Conservation (phyloP, 177 flowering plant species). For the Vitis hybrid region DNA sequence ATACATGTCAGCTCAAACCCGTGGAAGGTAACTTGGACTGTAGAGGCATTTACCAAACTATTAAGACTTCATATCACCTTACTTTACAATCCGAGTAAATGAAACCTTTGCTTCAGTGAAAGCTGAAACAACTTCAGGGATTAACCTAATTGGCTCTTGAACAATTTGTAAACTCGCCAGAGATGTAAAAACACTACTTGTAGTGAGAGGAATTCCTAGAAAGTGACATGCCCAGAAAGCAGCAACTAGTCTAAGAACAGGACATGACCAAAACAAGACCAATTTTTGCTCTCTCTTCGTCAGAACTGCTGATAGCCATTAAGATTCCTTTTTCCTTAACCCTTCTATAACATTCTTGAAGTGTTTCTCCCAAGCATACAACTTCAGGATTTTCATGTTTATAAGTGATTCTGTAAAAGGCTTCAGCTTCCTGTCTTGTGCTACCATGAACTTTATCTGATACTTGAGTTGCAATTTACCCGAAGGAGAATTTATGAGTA, state of each 20-base stretch:
- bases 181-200: slow-evolving; percentile 55
- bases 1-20: slow-evolving; percentile 23
- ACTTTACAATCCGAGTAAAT: slow-evolving; percentile 41
- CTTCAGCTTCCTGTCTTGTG: slow-evolving; percentile 54
- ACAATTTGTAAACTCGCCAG: slow-evolving; percentile 52
- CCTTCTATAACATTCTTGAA: slow-evolving; percentile 12
- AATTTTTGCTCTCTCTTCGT: no score
- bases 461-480: slow-evolving; percentile 51
- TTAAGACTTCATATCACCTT: slow-evolving; percentile 1
- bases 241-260: no score
- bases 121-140: slow-evolving; percentile 49
- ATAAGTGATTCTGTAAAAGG: slow-evolving; percentile 46
- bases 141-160: slow-evolving; percentile 52
- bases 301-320: no score
- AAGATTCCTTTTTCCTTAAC: no score
- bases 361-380: slow-evolving; percentile 70
- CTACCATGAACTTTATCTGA: slow-evolving; percentile 45
- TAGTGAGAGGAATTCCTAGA: no score
- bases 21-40: neutral
- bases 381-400: slow-evolving; percentile 64
- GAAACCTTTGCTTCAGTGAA: slow-evolving; percentile 65
- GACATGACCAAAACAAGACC: no score
- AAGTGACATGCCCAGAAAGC: no score
- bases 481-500: slow-evolving; percentile 44
- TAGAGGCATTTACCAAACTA: neutral